phyloP scores from a whole-genome alignment of 257 asterid species.

The Nicotiana otophora region DNA sequence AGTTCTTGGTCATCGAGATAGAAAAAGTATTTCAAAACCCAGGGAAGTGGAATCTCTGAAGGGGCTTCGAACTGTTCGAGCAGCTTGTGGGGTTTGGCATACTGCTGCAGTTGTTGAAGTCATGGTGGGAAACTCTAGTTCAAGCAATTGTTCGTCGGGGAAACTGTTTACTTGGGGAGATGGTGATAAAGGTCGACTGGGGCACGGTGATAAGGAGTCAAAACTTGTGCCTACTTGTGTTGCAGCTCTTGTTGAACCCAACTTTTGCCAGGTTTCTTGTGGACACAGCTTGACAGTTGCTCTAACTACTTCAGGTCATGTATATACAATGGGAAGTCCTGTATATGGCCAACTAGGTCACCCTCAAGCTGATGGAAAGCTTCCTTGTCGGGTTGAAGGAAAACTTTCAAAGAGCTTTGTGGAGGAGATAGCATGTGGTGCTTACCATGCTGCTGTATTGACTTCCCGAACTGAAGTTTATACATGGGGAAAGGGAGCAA shows the following conservation, averaged over 20 bases:
- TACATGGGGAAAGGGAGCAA: conserved; percentile 94
- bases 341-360: conserved; percentile 92
- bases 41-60: conserved; percentile 88
- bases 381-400: conserved; percentile 80
- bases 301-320: conserved; percentile 81
- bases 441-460: conserved; percentile 84
- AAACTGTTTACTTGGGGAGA: conserved; percentile 96
- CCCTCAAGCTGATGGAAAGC: conserved; percentile 79
- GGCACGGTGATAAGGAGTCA: conserved; percentile 80
- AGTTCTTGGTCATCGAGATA: conserved; percentile 90
- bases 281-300: conserved; percentile 94
- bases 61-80: conserved; percentile 84
- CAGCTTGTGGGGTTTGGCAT: conserved; percentile 95
- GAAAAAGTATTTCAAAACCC: conserved; percentile 57
- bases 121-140: conserved; percentile 82
- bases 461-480: conserved; percentile 84
- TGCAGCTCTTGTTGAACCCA: conserved; percentile 86
- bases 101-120: conserved; percentile 96
- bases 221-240: conserved; percentile 89
- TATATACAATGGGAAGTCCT: conserved; percentile 84
- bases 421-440: conserved; percentile 92
- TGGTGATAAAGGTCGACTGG: conserved; percentile 84
- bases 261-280: conserved; percentile 85
- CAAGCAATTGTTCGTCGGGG: conserved; percentile 80
- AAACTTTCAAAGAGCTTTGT: conserved; percentile 64